Evolutionary conservation across 306 rosid genomes (phyloP).

Genomic region (Prunus fruticosa): DNA sequence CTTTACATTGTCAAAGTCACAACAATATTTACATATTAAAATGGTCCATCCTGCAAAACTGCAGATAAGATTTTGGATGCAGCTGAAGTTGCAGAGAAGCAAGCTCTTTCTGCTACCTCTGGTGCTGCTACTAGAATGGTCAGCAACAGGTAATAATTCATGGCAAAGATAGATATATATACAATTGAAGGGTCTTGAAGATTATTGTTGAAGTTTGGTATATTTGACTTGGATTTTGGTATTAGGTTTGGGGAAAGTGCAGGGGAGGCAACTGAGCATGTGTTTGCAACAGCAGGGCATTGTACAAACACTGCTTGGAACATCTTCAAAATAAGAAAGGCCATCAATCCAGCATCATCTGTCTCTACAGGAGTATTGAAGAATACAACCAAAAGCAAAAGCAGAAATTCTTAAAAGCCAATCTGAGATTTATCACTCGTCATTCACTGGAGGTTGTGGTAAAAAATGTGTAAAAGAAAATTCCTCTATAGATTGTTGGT

Average conservation of each 20-base stretch:
- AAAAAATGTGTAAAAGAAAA: neutral
- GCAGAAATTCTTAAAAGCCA: conserved; percentile 12
- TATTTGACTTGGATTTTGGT: neutral
- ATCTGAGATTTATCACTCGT: neutral
- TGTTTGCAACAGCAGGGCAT: conserved; percentile 77
- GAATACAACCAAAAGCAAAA: conserved; percentile 42
- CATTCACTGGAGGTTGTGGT: neutral
- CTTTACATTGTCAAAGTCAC: neutral
- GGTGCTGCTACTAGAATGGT: conserved; percentile 62
- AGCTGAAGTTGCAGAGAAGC: conserved; percentile 90
- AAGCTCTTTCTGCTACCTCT: conserved; percentile 75
- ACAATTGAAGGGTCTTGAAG: neutral
- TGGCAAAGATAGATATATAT: neutral
- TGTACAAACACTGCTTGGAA: conserved; percentile 81
- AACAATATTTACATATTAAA: neutral
- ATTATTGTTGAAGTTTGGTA: neutral
- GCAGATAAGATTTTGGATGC: conserved; percentile 90
- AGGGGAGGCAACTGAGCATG: conserved; percentile 80
- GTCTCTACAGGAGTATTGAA: conserved; percentile 52
- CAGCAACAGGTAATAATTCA: conserved; percentile 49
- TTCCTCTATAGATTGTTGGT: neutral
- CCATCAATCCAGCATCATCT: conserved; percentile 76
- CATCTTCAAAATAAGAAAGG: conserved; percentile 72
- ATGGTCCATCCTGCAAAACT: conserved; percentile 5
- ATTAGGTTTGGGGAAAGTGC: conserved; percentile 80